Evolutionary conservation across 345 rosid species (phyloP).

Genomic region (Eucalyptus regnans): DNA sequence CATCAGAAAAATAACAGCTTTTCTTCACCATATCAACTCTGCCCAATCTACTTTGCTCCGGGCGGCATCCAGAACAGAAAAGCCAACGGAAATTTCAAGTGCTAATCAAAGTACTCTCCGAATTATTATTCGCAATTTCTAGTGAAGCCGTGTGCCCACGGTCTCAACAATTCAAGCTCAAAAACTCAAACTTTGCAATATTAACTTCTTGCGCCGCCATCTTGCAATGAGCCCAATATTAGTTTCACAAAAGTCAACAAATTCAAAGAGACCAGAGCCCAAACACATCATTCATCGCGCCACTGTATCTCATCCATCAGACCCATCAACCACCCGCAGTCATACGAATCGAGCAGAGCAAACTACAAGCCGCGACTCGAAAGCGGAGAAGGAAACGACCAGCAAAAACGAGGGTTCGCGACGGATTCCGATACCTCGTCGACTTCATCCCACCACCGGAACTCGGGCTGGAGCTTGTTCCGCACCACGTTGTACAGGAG

Average conservation of each 20-base stretch:
- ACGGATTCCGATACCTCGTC: conserved; percentile 25
- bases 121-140: not conserved
- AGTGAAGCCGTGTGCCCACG: not conserved
- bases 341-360: not conserved
- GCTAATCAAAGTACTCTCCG: not conserved
- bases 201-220: not conserved
- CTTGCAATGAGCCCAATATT: not conserved
- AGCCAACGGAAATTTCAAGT: not conserved
- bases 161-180: not conserved
- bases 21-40: not conserved
- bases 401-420: not conserved
- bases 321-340: not conserved
- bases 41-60: not conserved
- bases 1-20: not conserved
- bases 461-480: conserved; percentile 52
- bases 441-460: conserved; percentile 67
- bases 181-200: not conserved
- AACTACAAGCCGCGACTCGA: not conserved
- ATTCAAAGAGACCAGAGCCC: not conserved
- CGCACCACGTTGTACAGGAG: conserved; percentile 50
- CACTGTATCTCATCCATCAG: not conserved
- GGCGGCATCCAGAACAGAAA: not conserved
- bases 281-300: not conserved
- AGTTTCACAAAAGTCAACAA: not conserved
- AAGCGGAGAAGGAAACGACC: not conserved